Conservation (phyloP, 768 basidiomycete species). For the Trametes coccinea region DNA sequence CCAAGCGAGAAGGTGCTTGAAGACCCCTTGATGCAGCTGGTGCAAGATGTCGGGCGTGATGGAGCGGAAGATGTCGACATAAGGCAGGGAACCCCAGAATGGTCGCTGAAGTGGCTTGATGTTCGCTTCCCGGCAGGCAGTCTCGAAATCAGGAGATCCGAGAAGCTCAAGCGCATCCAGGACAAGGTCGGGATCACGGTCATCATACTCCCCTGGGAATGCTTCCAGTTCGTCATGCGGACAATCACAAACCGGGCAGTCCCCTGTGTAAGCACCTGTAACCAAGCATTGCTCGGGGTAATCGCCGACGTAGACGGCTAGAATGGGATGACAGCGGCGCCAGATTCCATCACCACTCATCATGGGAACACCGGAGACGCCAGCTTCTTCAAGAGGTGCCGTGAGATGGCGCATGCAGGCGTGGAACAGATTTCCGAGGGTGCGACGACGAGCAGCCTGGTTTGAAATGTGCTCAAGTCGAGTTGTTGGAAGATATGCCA, state of each 20-base stretch:
- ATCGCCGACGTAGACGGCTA: constrained; percentile 16
- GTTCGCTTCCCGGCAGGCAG: constrained; percentile 15
- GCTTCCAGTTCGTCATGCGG: neutral
- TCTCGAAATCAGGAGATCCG: constrained; percentile 23
- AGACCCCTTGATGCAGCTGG: constrained; percentile 34
- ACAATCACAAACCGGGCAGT: constrained; percentile 14
- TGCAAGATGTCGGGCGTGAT: constrained; percentile 21
- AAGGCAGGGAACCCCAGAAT: constrained; percentile 4
- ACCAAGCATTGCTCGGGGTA: constrained; percentile 27
- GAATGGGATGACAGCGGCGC: constrained; percentile 33
- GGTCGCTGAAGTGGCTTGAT: constrained; percentile 10
- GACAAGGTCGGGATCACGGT: constrained; percentile 4
- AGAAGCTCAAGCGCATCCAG: neutral
- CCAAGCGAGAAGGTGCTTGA: constrained; percentile 20
- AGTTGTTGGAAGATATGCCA: constrained; percentile 13
- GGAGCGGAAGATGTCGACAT: constrained; percentile 13
- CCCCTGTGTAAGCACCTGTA: constrained; percentile 16
- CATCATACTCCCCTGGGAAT: neutral
- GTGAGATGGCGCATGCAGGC: constrained; percentile 34
- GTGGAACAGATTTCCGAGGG: constrained; percentile 41
- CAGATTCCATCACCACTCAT: constrained; percentile 38
- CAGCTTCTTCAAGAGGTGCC: constrained; percentile 32
- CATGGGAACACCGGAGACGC: constrained; percentile 34
- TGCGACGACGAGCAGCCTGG: constrained; percentile 25
- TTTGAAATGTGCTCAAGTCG: constrained; percentile 16